Base-by-base conservation (phyloP, 2,329 filamentous ascomycete genomes). In the Graphilbum fragrans region DNA sequence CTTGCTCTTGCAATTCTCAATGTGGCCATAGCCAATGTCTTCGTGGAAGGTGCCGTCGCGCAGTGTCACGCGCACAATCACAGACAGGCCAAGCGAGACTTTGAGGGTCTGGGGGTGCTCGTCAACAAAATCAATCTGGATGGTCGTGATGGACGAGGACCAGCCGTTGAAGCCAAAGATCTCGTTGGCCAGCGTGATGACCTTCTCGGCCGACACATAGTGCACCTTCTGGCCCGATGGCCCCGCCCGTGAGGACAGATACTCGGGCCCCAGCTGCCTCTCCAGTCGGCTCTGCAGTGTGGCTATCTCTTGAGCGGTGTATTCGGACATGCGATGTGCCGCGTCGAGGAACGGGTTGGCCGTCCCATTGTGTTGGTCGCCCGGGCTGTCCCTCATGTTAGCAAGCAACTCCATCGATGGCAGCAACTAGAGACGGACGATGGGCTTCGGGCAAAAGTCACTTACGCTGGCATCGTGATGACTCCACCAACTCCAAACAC, bases 161-260 rank as follows among this genome's bases (percentile, higher is more conserved):
- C 92, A 98, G 53, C 88, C 88, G 62, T 95, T 94, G 67, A 95
- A 95, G 10, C 88, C 88, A 63, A 95, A 94, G 1, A 95, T 80
- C 58, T 95, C 86, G 54, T 95, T 95, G 41, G 88, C 88, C 40
- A 95, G 80, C 44, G 85, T 83, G 58, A 98, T 98, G 56, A 84
- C 88, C 65, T 98, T 98, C 56, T 96, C 90, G 1, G 87, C 88
- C n/a, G 87, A 79, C 39, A 98, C 71, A 61, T 98, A 98, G 58
- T 94, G 86, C 17, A 98, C 84, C 57, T 84, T 90, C 49, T 81
- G 76, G 38, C 88, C 88, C 10, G 80, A 82, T 12, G 87, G 82
- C 3, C 92, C 92, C 14, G 82, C 70, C 54, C 92, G 74, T 34
- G 86, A 77, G 2, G 90, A 96, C 44, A 98, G 85, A 59, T 93